Base-by-base conservation (phyloP, 352 stramenopile species). In the Phytophthora palmivora region DNA sequence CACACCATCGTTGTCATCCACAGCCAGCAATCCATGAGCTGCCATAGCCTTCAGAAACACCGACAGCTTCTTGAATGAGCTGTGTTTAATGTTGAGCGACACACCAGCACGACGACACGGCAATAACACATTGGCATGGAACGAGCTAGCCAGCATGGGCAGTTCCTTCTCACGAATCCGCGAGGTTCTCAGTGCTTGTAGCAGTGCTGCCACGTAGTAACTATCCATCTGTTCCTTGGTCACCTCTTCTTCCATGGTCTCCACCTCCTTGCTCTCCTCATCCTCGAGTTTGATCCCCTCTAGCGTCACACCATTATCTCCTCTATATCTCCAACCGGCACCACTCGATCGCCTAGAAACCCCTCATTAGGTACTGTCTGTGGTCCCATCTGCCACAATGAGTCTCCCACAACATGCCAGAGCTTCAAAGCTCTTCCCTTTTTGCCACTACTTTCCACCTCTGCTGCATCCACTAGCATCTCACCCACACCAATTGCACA, bases 51-150 rank as follows among this genome's bases (percentile, higher is more conserved):
- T 86, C 7, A 96, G 49, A 52, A 94, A 94, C 10, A 71, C 63
- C 0, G 85, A 96, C 4, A 89, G 58, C 58, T 96, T 93, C 76
- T 92, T 94, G 67, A 91, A 91, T 18, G 84, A 89, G 22, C 70
- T 84, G 19, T 87, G 79, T 57, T 96, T 94, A 34, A 94, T 70
- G 32, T 90, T 87, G 42, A 96, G 70, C 10, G 71, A 75, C 12
- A 76, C 57, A 10, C 74, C 80, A 1, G 74, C 82, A 2, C 76
- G 74, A 7, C 87, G 84, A 36, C 70, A 81, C 1, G 85, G 84
- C 14, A 96, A 63, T 22, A 96, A 38, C 8, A 91, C 68, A 6
- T 71, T 83, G 8, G 83, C 67, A 54, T 94, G 81, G 58, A 96
- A 94, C 19, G 73, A 83, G 33, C 78, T 96, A 4, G 82, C 78